Percentiles rank a stretch among this genome's conserved stretches.
Conservation (phyloP, 768 basidiomycete genomes). For the Auriscalpium microsporum region DNA sequence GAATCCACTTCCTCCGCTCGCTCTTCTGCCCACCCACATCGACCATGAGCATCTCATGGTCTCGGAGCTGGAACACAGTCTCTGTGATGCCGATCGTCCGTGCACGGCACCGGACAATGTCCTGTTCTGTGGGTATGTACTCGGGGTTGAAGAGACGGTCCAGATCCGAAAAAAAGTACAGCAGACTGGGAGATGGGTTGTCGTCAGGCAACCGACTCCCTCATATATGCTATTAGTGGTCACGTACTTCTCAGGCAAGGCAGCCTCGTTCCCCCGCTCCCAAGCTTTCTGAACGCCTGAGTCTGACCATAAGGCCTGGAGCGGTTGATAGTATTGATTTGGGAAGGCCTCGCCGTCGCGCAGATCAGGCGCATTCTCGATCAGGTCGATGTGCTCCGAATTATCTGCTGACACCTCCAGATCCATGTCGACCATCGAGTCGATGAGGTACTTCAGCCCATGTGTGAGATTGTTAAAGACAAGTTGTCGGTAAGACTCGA, state of each 20-base stretch:
- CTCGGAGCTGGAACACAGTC: constrained; percentile 71
- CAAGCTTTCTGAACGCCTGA: constrained; percentile 67
- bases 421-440: constrained; percentile 85
- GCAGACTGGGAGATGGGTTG: constrained; percentile 33
- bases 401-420: constrained; percentile 63
- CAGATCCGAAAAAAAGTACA: constrained; percentile 72
- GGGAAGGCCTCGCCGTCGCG: constrained; percentile 81
- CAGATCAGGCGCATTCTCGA: constrained; percentile 65
- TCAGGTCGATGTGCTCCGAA: constrained; percentile 43
- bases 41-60: constrained; percentile 86
- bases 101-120: constrained; percentile 79
- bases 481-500: constrained; percentile 85
- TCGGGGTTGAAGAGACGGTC: constrained; percentile 69
- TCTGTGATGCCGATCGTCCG: constrained; percentile 90
- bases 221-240: background rate
- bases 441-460: constrained; percentile 75
- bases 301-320: constrained; percentile 73
- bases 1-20: constrained; percentile 90
- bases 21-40: constrained; percentile 93
- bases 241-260: constrained; percentile 80
- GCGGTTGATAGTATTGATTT: constrained; percentile 49
- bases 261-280: constrained; percentile 80
- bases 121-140: constrained; percentile 75
- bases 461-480: constrained; percentile 88
- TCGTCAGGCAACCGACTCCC: constrained; percentile 5